Evolutionary conservation across 2,329 filamentous ascomycete species (phyloP), one percentile per base, ranked within the genome.

Genomic region (Fusarium staphyleae): DNA sequence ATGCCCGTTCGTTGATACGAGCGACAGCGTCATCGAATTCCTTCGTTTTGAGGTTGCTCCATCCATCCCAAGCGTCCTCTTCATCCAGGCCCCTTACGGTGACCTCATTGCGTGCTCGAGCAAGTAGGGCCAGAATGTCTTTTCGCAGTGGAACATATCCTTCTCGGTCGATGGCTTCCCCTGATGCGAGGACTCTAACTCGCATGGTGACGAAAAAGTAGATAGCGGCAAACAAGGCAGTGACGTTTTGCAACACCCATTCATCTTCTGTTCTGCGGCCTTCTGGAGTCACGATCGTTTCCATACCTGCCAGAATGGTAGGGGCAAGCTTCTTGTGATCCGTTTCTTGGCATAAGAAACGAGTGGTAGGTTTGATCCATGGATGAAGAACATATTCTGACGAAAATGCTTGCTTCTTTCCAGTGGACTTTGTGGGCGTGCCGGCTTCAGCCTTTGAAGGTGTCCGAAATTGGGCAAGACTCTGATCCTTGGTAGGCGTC

Each of bases 291-390:
- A 78, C 64, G 41, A 84, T 80, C 14, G 77, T 74, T 77, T 88
- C 87, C 44, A 92, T 80, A 1, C 90, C 91, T 0, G 90, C 87
- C 41, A 90, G 83, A 0, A 96, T 82, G 47, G 91, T 89, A 0
- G 89, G 88, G 1, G 84, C 85, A 3, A 92, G 81, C 4, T 77
- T 79, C 6, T 82, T 79, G 1, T 86, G 83, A 1, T 80, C 78
- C 9, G 91, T 78, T 18, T 82, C 79, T 32, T 79, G 80, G 69
- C 88, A 75, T 10, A 96, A 72, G 52, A 81, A 81, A 18, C 88
- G 82, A 8, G 91, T 84, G 1, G 84, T 81, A 1, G 87, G 84
- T 67, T 86, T 85, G n/a, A 88, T 78, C 89, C 90, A 96, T 6
- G 76, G 73, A 0, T 87, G 85, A 4, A 83, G 68, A n/a, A 70